These are phyloP conservation scores for Volvox reticuliferus DNA, from an alignment of 139 green algal species.

Conservation along the genomic window DNA sequence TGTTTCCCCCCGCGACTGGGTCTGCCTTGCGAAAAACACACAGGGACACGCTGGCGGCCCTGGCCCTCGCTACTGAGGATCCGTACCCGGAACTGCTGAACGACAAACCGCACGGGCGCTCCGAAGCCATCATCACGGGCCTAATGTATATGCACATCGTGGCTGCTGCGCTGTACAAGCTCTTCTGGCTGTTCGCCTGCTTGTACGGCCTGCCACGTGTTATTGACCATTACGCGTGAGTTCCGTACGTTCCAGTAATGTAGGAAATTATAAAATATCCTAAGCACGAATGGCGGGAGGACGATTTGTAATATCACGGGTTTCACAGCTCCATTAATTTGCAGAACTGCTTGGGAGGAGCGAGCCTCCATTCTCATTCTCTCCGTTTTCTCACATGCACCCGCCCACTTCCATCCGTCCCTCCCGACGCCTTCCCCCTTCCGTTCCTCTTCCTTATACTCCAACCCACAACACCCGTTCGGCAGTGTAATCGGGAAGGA, in stretches of 20 bases:
- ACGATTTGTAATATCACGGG: no score
- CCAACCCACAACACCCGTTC: no score
- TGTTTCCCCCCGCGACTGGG: no score
- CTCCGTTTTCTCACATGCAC: background rate
- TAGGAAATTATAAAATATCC: no score
- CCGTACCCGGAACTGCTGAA: slow-evolving; percentile 81
- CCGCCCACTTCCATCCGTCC: background rate
- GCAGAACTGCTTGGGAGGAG: no score
- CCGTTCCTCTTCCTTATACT: background rate
- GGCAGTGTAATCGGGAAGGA: background rate
- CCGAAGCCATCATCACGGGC: slow-evolving; percentile 88
- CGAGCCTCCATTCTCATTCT: no score
- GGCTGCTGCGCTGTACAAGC: slow-evolving; percentile 81
- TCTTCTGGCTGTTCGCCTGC: slow-evolving; percentile 91
- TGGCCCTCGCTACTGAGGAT: slow-evolving; percentile 74
- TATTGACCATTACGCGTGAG: slow-evolving; percentile 31
- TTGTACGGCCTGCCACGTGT: slow-evolving; percentile 80
- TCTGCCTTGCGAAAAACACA: no score
- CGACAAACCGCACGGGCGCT: slow-evolving; percentile 84
- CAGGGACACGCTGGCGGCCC: slow-evolving; percentile 86
- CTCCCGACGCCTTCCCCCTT: background rate
- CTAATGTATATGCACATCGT: slow-evolving; percentile 97
- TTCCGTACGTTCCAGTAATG: background rate
- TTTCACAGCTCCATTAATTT: no score
- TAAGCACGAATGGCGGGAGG: no score